Percentiles rank a stretch among this genome's conserved stretches.
Evolutionary conservation across 148 eudicot genomes (phyloP).

Genomic region (Vaccinium myrtillus): DNA sequence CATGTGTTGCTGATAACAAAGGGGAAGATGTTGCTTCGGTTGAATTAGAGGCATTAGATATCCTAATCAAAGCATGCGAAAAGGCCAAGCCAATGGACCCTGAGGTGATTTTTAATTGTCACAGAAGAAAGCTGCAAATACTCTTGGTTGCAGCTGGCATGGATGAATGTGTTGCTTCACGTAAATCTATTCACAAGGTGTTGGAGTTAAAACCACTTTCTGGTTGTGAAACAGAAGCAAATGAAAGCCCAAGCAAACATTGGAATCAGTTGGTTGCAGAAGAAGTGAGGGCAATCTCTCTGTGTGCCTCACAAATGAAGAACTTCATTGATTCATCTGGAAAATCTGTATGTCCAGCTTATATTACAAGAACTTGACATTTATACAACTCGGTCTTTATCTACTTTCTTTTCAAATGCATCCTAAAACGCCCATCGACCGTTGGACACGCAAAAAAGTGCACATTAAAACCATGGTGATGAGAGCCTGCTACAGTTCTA

Average conservation of each 20-base stretch:
- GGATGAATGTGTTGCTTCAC: slow-evolving; percentile 44
- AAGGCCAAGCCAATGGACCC: slow-evolving; percentile 49
- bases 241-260: slow-evolving; percentile 43
- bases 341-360: slow-evolving; percentile 55
- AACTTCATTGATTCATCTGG: slow-evolving; percentile 41
- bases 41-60: slow-evolving; percentile 72
- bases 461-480: not conserved
- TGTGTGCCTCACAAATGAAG: slow-evolving; percentile 66
- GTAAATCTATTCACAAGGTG: slow-evolving; percentile 31
- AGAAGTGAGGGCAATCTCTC: slow-evolving; percentile 85
- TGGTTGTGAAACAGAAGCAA: slow-evolving; percentile 44
- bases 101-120: slow-evolving; percentile 68
- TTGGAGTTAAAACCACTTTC: slow-evolving; percentile 29
- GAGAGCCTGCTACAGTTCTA: not conserved
- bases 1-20: slow-evolving; percentile 37
- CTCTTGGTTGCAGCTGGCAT: slow-evolving; percentile 77
- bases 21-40: slow-evolving; percentile 51
- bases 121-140: slow-evolving; percentile 72
- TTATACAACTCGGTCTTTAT: not conserved
- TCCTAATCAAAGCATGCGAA: slow-evolving; percentile 72
- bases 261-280: slow-evolving; percentile 56
- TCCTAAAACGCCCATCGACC: not conserved
- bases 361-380: slow-evolving; percentile 10
- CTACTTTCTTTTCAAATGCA: not conserved
- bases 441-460: not conserved